A percentile compares a stretch with the other conserved stretches of the same genome.
Conservation (phyloP, 2,329 filamentous ascomycete genomes). For the Aspergillus udagawae region DNA sequence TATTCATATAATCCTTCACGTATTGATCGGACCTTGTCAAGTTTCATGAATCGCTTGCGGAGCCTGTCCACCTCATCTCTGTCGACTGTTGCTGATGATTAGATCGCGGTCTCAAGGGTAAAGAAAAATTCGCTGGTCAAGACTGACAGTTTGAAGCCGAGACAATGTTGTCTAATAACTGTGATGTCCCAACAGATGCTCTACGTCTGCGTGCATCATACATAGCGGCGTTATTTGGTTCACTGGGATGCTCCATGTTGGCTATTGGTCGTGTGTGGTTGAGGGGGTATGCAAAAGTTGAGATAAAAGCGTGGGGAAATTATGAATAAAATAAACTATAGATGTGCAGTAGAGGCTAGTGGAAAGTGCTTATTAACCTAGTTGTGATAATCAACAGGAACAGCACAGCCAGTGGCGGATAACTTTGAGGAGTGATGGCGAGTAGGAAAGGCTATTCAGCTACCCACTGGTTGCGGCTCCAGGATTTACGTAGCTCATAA, state of each 20-base stretch:
- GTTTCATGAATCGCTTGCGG: slow-evolving; percentile 97
- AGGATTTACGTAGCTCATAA: background rate
- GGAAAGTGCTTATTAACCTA: background rate
- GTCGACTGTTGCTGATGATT: slow-evolving; percentile 62
- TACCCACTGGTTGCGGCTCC: background rate
- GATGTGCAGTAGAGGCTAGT: background rate
- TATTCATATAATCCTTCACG: background rate
- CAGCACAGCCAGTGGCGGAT: background rate
- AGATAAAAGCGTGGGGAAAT: background rate
- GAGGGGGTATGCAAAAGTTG: slow-evolving; percentile 1
- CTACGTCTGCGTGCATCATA: slow-evolving; percentile 42
- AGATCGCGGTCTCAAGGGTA: background rate
- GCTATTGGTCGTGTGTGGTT: slow-evolving; percentile 22
- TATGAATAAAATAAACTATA: background rate
- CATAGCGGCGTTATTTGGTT: slow-evolving; percentile 43
- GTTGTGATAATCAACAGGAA: background rate
- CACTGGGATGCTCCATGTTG: slow-evolving; percentile 29
- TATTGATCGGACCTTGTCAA: slow-evolving; percentile 71
- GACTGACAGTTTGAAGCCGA: slow-evolving; percentile 88
- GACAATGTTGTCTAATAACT: slow-evolving; percentile 91
- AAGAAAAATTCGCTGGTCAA: background rate
- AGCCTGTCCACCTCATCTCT: slow-evolving; percentile 94
- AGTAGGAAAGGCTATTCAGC: background rate
- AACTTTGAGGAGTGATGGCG: background rate
- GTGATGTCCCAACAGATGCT: slow-evolving; percentile 49